phyloP scores from a whole-genome alignment of 352 stramenopile genomes.

The Pythium aquatile region DNA sequence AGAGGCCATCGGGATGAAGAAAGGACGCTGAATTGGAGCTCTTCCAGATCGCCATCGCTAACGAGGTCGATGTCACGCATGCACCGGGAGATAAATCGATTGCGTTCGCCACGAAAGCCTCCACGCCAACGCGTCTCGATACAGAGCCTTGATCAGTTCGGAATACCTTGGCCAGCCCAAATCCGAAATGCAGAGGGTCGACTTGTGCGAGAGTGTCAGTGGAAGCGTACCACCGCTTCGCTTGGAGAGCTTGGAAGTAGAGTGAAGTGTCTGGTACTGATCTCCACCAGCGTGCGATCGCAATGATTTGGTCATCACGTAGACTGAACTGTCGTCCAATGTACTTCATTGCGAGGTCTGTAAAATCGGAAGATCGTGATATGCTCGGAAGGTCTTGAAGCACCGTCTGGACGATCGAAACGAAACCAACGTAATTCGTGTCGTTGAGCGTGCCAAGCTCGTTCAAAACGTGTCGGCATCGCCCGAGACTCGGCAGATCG shows the following conservation, averaged over 20 bases:
- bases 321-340: conserved; percentile 36
- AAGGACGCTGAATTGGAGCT: conserved; percentile 19
- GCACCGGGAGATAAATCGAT: conserved; percentile 5
- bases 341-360: conserved; percentile 37
- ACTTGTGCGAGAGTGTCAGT: conserved; percentile 8
- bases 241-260: conserved; percentile 50
- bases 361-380: conserved; percentile 38
- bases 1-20: conserved; percentile 27
- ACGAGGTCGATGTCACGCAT: conserved; percentile 32
- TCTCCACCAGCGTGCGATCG: conserved; percentile 45
- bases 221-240: conserved; percentile 34
- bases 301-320: conserved; percentile 26
- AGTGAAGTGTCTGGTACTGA: conserved; percentile 32
- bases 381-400: conserved; percentile 25
- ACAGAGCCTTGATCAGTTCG: conserved; percentile 24
- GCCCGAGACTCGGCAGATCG: conserved; percentile 5
- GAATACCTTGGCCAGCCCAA: conserved; percentile 42
- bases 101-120: conserved; percentile 41
- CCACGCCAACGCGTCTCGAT: conserved; percentile 23
- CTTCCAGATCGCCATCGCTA: conserved; percentile 47
- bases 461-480: conserved; percentile 39
- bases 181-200: conserved; percentile 49
- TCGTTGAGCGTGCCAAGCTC: conserved; percentile 36
- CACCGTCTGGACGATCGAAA: conserved; percentile 32
- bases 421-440: conserved; percentile 29